A percentile compares a stretch with the other conserved stretches of the same genome.
phyloP scores from a whole-genome alignment of 441 rosid genomes.

The Adansonia madagascariensis region DNA sequence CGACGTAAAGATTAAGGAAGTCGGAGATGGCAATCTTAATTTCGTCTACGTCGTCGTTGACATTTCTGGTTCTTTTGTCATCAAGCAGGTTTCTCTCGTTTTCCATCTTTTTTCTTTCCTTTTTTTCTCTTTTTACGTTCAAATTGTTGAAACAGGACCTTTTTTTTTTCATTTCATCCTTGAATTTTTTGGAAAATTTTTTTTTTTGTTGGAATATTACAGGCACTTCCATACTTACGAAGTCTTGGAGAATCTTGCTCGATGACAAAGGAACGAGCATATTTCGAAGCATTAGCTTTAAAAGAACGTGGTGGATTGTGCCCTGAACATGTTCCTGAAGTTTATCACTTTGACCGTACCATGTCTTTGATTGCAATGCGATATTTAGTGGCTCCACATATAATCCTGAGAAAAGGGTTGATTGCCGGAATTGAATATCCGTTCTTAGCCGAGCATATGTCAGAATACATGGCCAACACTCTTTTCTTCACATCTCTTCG shows the following conservation, averaged over 20 bases:
- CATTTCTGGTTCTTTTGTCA: conserved; percentile 70
- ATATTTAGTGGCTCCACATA: conserved; percentile 85
- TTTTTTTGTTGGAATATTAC: conserved; percentile 6
- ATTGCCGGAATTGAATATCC: conserved; percentile 80
- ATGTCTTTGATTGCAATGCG: conserved; percentile 93
- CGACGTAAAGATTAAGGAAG: conserved; percentile 69
- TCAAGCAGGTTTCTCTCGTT: conserved; percentile 67
- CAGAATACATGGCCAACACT: conserved; percentile 74
- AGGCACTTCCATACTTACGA: conserved; percentile 85
- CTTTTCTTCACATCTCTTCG: conserved; percentile 73
- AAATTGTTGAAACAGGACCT: too few species aligned
- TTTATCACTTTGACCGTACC: conserved; percentile 81
- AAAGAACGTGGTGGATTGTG: conserved; percentile 66
- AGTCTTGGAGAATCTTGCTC: conserved; percentile 92
- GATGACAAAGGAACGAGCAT: conserved; percentile 86
- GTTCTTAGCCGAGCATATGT: conserved; percentile 63
- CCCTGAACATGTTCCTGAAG: conserved; percentile 79
- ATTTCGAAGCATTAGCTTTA: conserved; percentile 69
- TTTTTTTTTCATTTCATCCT: background rate
- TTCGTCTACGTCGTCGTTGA: conserved; percentile 72
- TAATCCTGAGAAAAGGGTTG: conserved; percentile 80
- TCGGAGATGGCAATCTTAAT: conserved; percentile 88
- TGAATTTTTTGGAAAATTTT: background rate
- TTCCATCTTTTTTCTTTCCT: background rate
- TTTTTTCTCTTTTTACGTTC: too few species aligned